Evolutionary conservation across 1,284 basidiomycete genomes (phyloP), one percentile per base, ranked within the genome.

Genomic region (Melampsora americana): DNA sequence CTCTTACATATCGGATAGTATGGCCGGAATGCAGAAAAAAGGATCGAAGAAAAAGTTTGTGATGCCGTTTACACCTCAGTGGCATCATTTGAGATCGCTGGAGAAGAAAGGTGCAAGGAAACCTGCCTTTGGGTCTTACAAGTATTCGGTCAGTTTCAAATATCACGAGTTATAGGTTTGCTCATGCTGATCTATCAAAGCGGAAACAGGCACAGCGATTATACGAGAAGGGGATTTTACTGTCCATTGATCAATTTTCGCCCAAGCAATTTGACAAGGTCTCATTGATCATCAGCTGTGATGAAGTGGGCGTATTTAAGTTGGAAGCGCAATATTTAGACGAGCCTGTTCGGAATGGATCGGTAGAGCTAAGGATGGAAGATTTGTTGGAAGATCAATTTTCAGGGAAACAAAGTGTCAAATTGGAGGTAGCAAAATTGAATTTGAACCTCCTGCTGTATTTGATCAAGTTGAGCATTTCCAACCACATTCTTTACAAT

Each of bases 1-100:
- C 83, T 88, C 87, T 81, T 97, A 96, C 81, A 93, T 97, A 77
- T 92, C 97, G 82, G 88, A 89, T 65, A 89, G 91, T 1, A 97
- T 98, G 93, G 90, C 89, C 71, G 94, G 92, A 4, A 93, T 99
- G 90, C 95, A 98, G 83, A 89, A 91, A 80, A 94, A 95, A 85
- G 91, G 92, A 91, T 32, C 92, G 78, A 96, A 94, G 86, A 92
- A 91, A 82, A 89, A 92, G 65, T 90, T 94, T 80, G 90, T 93
- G 56, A 86, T 96, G 78, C 95, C 94, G 0, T 97, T 98, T 84
- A 92, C 92, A 11, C 92, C 92, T 82, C 95, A 99, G 82, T 97
- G 90, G 83, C 92, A 91, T 83, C 96, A 99, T 83, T 86, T 93
- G 79, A 89, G 92, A 26, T 89, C 92, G 75, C 86, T 95, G 67